Evolutionary conservation across 164 flowering plant species (phyloP), one percentile per base, ranked within the genome.

Genomic region (Macadamia tetraphylla): DNA sequence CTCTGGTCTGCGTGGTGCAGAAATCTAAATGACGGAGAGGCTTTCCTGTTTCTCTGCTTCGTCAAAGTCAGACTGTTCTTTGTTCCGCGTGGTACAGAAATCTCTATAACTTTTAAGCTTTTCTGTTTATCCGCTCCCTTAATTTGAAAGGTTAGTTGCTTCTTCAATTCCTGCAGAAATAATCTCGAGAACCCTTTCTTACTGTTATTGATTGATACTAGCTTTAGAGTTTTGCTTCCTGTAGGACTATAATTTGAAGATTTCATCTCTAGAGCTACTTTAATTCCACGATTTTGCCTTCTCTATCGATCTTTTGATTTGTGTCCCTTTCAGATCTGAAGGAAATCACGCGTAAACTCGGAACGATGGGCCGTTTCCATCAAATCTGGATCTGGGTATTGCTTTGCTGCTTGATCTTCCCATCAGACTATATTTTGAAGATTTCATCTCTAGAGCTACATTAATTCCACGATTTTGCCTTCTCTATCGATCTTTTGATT

Each of bases 351-450:
- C 23, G 23, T 23, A 23, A 23, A 23, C 23, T 23, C 23, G 23
- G 23, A 23, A 23, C 23, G 23, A 23, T 23, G 23, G 23, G 23
- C 23, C 23, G 23, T 23, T 23, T 23, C 23, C 23, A 23, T 23
- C 23, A 23, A 23, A 23, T 75, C 61, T 56, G 73, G 78, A 73
- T 83, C 79, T 83, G 83, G 81, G 76, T 79, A 23, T 69, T 83
- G 78, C 8, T 80, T 60, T 11, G 78, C 17, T 75, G 71, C 67
- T 60, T 23, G 23, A 23, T 23, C 23, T 23, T 23, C 23, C 23
- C 23, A 23, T 23, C 23, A 23, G 23, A 23, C 23, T 23, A 23
- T 23, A 23, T 23, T 23, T 23, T 23, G 23, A 23, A 23, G 23
- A 23, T 7, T 35, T 13, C 3, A 40, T 40, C 18, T 14, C 0